A percentile compares a stretch with the other conserved stretches of the same genome.
Conservation (phyloP, 768 basidiomycete genomes). For the Ramaria sp. region DNA sequence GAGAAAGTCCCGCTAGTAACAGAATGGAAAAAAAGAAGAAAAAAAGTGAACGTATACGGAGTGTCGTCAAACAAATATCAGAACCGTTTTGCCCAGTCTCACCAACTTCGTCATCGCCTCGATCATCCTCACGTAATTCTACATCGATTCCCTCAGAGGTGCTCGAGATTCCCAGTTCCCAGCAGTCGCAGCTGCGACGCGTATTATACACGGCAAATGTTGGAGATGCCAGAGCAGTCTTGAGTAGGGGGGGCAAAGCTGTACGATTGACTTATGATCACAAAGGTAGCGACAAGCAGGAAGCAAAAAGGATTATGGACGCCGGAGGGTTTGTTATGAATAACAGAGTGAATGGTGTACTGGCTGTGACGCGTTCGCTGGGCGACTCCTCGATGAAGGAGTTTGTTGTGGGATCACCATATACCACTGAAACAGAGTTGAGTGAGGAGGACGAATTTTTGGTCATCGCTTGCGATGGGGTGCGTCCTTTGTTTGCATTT, state of each 20-base stretch:
- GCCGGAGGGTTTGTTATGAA: slow-evolving; percentile 99
- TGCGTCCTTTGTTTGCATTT: slow-evolving; percentile 30
- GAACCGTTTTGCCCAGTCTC: slow-evolving; percentile 15
- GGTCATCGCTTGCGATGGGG: slow-evolving; percentile 95
- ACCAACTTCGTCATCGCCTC: slow-evolving; percentile 1
- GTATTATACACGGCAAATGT: slow-evolving; percentile 95
- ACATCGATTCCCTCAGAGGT: slow-evolving; percentile 26
- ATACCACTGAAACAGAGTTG: slow-evolving; percentile 94
- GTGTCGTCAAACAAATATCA: slow-evolving; percentile 34
- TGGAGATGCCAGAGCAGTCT: slow-evolving; percentile 90
- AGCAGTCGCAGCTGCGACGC: slow-evolving; percentile 42
- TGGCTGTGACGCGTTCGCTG: slow-evolving; percentile 91
- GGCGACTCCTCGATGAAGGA: slow-evolving; percentile 99
- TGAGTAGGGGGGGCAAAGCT: slow-evolving; percentile 84
- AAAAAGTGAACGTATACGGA: slow-evolving; percentile 38
- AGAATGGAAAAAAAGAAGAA: slow-evolving; percentile 33
- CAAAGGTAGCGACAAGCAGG: slow-evolving; percentile 94
- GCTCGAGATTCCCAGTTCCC: slow-evolving; percentile 19
- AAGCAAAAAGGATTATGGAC: slow-evolving; percentile 94
- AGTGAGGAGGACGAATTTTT: slow-evolving; percentile 89
- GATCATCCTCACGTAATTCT: slow-evolving; percentile 18
- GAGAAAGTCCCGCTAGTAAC: slow-evolving; percentile 25
- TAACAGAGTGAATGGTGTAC: slow-evolving; percentile 90
- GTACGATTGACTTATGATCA: slow-evolving; percentile 96
- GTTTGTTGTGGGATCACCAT: slow-evolving; percentile 95